A percentile compares a stretch with the other conserved stretches of the same genome.
Evolutionary conservation across 139 green algal genomes (phyloP).

Genomic region (Nannochloris sp.): DNA sequence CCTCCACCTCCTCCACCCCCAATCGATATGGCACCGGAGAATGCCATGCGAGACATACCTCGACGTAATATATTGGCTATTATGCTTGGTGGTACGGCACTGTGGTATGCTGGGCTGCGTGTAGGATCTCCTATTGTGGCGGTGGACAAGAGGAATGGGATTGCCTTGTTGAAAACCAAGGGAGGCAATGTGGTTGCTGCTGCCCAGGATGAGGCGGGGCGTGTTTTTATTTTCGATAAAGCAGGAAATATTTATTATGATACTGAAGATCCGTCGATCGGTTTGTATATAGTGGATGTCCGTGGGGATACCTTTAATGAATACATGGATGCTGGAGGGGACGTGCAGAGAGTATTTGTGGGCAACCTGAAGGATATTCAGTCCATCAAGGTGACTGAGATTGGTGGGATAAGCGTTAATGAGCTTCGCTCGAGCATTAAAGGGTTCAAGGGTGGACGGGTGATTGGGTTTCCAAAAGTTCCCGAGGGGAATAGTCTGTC

Average conservation of each 20-base stretch:
- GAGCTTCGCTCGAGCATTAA: conserved; percentile 15
- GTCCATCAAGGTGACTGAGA: conserved; percentile 14
- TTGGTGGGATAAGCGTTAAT: conserved; percentile 27
- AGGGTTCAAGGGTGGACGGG: conserved; percentile 11
- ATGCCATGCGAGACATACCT: conserved; percentile 8
- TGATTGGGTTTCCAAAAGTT: conserved; percentile 13
- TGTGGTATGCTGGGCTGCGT: conserved; percentile 13
- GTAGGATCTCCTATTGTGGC: conserved; percentile 7
- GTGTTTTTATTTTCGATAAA: conserved; percentile 35
- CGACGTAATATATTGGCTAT: conserved; percentile 12
- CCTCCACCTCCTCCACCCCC: conserved; percentile 1
- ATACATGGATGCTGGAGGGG: conserved; percentile 25
- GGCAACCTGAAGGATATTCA: conserved; percentile 32
- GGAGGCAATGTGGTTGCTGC: conserved; percentile 36
- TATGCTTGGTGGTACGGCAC: conserved; percentile 19
- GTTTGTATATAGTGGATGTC: conserved; percentile 33
- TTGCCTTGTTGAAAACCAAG: conserved; percentile 28
- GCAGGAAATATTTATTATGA: conserved; percentile 51
- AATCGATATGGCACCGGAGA: background rate
- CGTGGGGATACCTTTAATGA: conserved; percentile 25
- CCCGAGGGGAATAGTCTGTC: background rate
- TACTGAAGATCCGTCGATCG: conserved; percentile 22
- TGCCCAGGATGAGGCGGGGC: conserved; percentile 18
- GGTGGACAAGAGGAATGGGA: conserved; percentile 8
- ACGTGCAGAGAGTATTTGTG: conserved; percentile 17